Percentiles rank a stretch among this genome's conserved stretches.
phyloP scores from a whole-genome alignment of 768 basidiomycete species.

The Asterophora lycoperdoides region DNA sequence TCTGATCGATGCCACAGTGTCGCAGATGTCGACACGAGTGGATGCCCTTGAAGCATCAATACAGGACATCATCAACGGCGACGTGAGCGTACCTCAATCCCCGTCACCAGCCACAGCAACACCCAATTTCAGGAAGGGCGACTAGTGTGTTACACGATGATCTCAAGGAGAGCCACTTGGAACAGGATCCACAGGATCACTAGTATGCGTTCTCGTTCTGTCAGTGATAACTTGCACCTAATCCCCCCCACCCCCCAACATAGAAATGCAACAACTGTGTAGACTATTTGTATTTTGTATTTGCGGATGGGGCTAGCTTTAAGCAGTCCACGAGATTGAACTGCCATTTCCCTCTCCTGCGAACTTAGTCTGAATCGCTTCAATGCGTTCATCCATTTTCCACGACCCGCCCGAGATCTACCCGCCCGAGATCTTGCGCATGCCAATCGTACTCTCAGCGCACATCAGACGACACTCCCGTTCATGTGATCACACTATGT shows the following conservation, averaged over 20 bases:
- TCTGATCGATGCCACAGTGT: slow-evolving; percentile 53
- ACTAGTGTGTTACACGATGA: slow-evolving; percentile 26
- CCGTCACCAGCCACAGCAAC: slow-evolving; percentile 45
- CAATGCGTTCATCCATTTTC: too few species aligned
- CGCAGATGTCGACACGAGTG: slow-evolving; percentile 87
- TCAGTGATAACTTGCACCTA: neutral
- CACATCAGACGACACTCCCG: too few species aligned
- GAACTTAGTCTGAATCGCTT: too few species aligned
- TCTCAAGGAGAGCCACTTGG: neutral
- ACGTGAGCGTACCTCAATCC: slow-evolving; percentile 59
- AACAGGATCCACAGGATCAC: neutral
- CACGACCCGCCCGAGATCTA: too few species aligned
- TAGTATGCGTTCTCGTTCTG: neutral
- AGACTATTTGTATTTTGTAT: slow-evolving; percentile 1
- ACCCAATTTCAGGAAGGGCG: slow-evolving; percentile 38
- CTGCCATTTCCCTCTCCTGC: too few species aligned
- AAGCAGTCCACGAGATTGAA: too few species aligned
- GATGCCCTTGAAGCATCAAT: slow-evolving; percentile 87
- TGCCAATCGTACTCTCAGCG: too few species aligned
- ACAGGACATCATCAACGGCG: slow-evolving; percentile 86
- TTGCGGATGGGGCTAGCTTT: too few species aligned
- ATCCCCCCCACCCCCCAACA: neutral
- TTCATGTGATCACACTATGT: too few species aligned
- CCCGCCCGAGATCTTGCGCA: too few species aligned
- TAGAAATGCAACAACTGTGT: slow-evolving; percentile 9